phyloP scores from a whole-genome alignment of 2,329 filamentous ascomycete species.

The Claviceps lovelessii region DNA sequence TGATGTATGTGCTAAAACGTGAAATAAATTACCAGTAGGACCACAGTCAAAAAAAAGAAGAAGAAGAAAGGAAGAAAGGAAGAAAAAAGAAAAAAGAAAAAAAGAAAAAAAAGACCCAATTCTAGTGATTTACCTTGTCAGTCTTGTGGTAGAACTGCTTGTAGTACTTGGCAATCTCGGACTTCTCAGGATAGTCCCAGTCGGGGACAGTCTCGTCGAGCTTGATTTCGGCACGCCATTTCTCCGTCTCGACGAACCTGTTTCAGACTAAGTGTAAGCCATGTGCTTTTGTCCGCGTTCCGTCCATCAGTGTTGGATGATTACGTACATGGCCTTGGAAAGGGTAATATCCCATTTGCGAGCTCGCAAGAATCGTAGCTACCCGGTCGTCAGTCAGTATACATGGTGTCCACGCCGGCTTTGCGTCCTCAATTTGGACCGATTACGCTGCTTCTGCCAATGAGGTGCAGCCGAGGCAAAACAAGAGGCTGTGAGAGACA shows the following conservation, averaged over 20 bases:
- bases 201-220: constrained; percentile 67
- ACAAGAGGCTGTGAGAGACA: too few species aligned
- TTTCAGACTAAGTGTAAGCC: not conserved
- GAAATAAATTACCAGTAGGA: not conserved
- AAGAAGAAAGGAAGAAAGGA: too few species aligned
- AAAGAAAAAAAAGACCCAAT: not conserved
- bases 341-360: constrained; percentile 84
- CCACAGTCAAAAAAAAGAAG: not conserved
- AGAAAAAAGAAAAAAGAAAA: not conserved
- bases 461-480: not conserved
- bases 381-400: not conserved
- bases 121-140: constrained; percentile 46
- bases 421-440: not conserved
- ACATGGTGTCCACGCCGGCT: too few species aligned
- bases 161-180: constrained; percentile 77
- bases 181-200: constrained; percentile 80
- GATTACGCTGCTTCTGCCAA: not conserved
- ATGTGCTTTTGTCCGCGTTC: not conserved
- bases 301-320: not conserved
- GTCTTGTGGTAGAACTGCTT: constrained; percentile 99
- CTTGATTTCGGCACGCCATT: constrained; percentile 77
- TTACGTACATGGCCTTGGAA: constrained; percentile 71
- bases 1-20: not conserved
- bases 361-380: constrained; percentile 83
- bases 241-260: constrained; percentile 84